These are phyloP conservation scores for Blastobotrys raffinosifermentans DNA, from an alignment of 1,139 yeast species.

Conservation along the genomic window DNA sequence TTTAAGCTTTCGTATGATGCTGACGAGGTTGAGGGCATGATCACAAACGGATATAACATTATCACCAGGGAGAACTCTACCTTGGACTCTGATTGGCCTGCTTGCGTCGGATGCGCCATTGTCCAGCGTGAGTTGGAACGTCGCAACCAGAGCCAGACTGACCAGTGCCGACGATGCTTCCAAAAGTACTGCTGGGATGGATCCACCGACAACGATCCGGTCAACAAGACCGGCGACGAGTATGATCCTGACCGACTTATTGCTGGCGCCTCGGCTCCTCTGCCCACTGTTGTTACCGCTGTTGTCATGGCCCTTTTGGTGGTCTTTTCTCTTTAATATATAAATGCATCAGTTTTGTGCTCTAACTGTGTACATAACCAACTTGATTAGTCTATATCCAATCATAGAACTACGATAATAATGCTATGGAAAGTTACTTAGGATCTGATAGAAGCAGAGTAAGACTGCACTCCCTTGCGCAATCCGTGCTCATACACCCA, in stretches of 20 bases:
- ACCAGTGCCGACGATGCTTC: conserved; percentile 73
- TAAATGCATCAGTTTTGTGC: too few species aligned
- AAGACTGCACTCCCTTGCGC: conserved; percentile 47
- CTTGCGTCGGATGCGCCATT: conserved; percentile 87
- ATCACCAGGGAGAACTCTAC: conserved; percentile 70
- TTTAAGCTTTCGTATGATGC: conserved; percentile 60
- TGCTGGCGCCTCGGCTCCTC: conserved; percentile 6
- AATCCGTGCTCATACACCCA: conserved; percentile 95
- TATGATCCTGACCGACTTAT: conserved; percentile 14
- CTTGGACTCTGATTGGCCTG: conserved; percentile 64
- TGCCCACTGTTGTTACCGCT: conserved; percentile 5
- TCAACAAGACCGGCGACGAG: conserved; percentile 14
- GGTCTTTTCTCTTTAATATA: conserved; percentile 1
- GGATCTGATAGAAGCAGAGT: conserved; percentile 15
- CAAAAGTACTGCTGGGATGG: conserved; percentile 84
- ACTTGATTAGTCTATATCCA: too few species aligned
- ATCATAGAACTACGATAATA: too few species aligned
- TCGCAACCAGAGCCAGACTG: conserved; percentile 56
- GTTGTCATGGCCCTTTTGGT: conserved; percentile 3
- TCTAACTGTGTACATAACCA: too few species aligned
- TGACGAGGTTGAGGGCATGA: conserved; percentile 56
- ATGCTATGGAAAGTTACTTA: too few species aligned
- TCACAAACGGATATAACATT: conserved; percentile 75
- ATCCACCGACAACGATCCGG: conserved; percentile 15
- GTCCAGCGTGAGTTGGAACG: conserved; percentile 80